phyloP scores from a whole-genome alignment of 441 rosid species.

The Eutrema salsugineum region DNA sequence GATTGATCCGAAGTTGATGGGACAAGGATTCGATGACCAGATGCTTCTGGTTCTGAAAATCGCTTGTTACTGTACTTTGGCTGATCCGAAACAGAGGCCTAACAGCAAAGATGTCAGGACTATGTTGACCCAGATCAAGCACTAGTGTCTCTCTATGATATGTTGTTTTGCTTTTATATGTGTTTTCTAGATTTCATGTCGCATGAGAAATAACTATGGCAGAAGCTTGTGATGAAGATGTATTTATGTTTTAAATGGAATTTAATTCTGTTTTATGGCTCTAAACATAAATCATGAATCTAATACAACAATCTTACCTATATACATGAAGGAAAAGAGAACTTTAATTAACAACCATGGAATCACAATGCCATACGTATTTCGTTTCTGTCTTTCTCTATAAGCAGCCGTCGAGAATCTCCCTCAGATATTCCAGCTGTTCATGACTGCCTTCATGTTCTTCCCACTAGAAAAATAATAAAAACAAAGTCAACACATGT shows the following conservation, averaged over 20 bases:
- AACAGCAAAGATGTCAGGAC: constrained; percentile 73
- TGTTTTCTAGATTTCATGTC: not conserved
- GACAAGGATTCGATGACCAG: constrained; percentile 66
- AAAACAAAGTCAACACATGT: constrained; percentile 11
- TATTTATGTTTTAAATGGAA: constrained; percentile 3
- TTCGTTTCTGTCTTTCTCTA: constrained; percentile 27
- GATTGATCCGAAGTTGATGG: constrained; percentile 53
- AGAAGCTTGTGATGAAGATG: constrained; percentile 18
- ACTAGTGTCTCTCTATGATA: constrained; percentile 1
- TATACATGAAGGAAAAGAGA: not conserved
- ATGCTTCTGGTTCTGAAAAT: constrained; percentile 78
- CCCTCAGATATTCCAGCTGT: constrained; percentile 74
- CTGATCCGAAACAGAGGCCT: constrained; percentile 84
- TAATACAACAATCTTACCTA: constrained; percentile 13
- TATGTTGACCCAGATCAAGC: constrained; percentile 65
- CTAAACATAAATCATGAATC: constrained; percentile 19
- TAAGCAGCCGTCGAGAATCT: constrained; percentile 54
- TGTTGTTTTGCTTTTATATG: not conserved
- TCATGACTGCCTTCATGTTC: constrained; percentile 71
- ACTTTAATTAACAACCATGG: not conserved
- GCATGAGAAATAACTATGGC: constrained; percentile 10
- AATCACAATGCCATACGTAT: not conserved
- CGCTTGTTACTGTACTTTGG: constrained; percentile 79
- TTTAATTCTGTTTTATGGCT: constrained; percentile 11
- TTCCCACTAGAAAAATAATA: constrained; percentile 60